Percentiles rank a stretch among this genome's conserved stretches.
These are phyloP conservation scores for Pichia scutulata DNA, from an alignment of 805 yeast genomes.

Conservation along the genomic window DNA sequence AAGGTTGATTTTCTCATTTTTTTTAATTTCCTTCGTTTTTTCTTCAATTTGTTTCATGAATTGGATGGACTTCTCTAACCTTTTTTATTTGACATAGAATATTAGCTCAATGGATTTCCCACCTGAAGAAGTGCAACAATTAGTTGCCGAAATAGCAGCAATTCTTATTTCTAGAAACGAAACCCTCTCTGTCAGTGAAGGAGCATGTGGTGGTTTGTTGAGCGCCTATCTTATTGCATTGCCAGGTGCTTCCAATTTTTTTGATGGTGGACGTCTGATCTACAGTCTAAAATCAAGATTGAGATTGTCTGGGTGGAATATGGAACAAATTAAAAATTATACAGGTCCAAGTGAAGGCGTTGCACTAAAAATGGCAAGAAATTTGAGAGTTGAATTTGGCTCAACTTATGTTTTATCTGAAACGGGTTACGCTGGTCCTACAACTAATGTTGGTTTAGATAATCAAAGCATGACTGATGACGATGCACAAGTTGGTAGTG, in stretches of 20 bases:
- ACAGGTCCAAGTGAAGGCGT: constrained; percentile 79
- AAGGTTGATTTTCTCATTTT: background rate
- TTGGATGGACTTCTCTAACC: background rate
- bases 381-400: constrained; percentile 71
- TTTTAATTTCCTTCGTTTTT: too few species aligned
- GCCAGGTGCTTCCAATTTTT: constrained; percentile 80
- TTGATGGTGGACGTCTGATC: constrained; percentile 76
- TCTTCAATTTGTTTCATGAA: too few species aligned
- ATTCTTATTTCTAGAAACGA: constrained; percentile 45
- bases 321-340: constrained; percentile 58
- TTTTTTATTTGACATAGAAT: background rate
- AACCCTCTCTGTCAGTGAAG: constrained; percentile 76
- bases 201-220: constrained; percentile 83
- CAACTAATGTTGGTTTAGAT: constrained; percentile 30
- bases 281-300: constrained; percentile 71
- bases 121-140: constrained; percentile 41
- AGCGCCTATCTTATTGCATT: constrained; percentile 75
- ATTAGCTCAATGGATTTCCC: constrained; percentile 41
- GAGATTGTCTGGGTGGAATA: constrained; percentile 72
- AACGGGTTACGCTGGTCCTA: constrained; percentile 85
- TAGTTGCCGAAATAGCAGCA: constrained; percentile 52
- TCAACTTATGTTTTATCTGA: constrained; percentile 77
- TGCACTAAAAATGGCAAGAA: constrained; percentile 69
- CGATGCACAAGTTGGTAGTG: constrained; percentile 49
- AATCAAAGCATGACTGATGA: constrained; percentile 23